Evolutionary conservation across 2,329 filamentous ascomycete species (phyloP).

Genomic region (Endothia cerciana): DNA sequence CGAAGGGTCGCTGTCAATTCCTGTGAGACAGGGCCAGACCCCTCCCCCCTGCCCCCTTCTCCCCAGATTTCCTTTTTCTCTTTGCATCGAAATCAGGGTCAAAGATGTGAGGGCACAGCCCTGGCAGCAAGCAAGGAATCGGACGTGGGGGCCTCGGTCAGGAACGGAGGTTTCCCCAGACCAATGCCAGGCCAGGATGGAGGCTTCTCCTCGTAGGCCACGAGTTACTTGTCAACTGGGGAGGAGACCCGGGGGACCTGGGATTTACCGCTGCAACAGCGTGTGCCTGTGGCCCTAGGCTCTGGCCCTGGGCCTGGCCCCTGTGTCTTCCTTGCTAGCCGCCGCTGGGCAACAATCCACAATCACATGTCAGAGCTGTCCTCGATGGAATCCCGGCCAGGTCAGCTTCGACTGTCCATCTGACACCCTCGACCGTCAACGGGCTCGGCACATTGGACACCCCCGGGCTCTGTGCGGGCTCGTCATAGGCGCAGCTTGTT

Average conservation of each 20-base stretch:
- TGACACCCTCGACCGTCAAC: conserved; percentile 5
- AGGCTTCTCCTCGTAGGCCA: not conserved
- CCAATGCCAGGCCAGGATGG: not conserved
- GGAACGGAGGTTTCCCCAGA: not conserved
- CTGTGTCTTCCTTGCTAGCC: not conserved
- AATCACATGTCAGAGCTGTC: conserved; percentile 18
- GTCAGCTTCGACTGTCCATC: conserved; percentile 18
- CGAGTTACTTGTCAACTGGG: no score
- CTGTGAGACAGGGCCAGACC: no score
- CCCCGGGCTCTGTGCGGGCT: not conserved
- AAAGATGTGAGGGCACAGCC: not conserved
- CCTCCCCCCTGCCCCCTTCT: no score
- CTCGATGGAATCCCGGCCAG: conserved; percentile 12
- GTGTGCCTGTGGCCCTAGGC: not conserved
- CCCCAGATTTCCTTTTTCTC: no score
- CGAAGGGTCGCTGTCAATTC: no score
- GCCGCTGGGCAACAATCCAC: conserved; percentile 4
- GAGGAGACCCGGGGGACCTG: not conserved
- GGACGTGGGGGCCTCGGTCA: not conserved
- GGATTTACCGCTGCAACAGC: not conserved
- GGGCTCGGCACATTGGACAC: conserved; percentile 1
- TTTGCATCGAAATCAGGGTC: not conserved
- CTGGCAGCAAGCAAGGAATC: not conserved
- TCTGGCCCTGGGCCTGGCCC: not conserved
- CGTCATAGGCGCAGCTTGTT: not conserved